Base-by-base conservation (phyloP, 225 moss, liverwort and hornwort genomes). In the Marchantia polymorpha region DNA sequence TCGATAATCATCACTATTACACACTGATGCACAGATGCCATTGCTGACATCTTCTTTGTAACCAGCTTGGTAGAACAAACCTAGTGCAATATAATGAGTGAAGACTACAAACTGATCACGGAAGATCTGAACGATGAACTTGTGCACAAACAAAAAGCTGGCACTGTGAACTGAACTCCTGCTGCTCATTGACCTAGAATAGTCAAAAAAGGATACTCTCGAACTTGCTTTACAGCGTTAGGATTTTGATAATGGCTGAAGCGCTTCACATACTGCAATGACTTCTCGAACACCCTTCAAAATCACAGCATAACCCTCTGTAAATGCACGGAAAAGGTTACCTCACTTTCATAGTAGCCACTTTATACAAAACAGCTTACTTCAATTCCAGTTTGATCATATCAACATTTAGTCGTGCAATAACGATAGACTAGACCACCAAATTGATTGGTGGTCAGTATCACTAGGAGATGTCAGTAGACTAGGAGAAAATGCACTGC, bases 221-320 rank as follows among this genome's bases (percentile, higher is more conserved):
- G 89, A 54, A 97, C 94, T 93, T 97, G 96, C 77, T 93, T 97
- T 59, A 97, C 92, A 19, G 96, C 94, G 52, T 94, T 91, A 30
- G 96, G 96, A 82, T 97, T 97, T 70, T 93, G 87, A 84, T 97
- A 97, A 29, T 88, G 96, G 80, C 96, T 92, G 78, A 94, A 97
- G 72, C 96, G 91, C 87, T 88, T 92, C 46, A 97, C 96, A 77
- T 97, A 97, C 74, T 97, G 96, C 88, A 97, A 82, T 69, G 96
- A 97, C 78, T 97, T 97, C 79, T 97, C 96, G 72, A 97, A 97
- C 39, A 94, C 96, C 86, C 89, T 89, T 84, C 79, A 81, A 2
- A 51, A 78, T 8, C 66, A 76, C 11, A 52, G n/a, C n/a, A n/a
- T n/a, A n/a, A n/a, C n/a, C n/a, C n/a, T n/a, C n/a, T n/a, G n/a